phyloP scores from a whole-genome alignment of 2,329 filamentous ascomycete species.

The Cytospora paraplurivora region DNA sequence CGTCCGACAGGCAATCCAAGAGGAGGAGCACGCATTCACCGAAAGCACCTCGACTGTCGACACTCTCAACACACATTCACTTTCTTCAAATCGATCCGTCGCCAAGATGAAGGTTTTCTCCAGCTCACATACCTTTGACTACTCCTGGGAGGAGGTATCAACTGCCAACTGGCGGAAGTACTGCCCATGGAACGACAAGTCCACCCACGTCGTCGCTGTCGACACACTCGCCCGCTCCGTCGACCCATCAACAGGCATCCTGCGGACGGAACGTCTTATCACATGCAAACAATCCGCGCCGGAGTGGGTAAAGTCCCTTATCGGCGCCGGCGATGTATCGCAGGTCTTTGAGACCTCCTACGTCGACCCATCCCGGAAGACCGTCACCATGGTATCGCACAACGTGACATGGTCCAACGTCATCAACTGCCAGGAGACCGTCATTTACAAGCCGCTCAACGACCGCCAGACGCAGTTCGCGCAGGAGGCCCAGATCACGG shows the following conservation, averaged over 20 bases:
- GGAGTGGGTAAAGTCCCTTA: constrained; percentile 77
- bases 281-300: constrained; percentile 67
- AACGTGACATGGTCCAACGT: constrained; percentile 94
- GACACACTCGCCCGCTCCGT: constrained; percentile 79
- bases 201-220: constrained; percentile 93
- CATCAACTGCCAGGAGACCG: constrained; percentile 89
- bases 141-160: constrained; percentile 98
- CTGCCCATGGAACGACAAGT: constrained; percentile 98
- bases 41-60: neutral
- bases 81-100: neutral
- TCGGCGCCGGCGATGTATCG: constrained; percentile 76
- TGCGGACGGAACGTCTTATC: constrained; percentile 64
- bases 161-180: constrained; percentile 99
- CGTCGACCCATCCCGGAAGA: constrained; percentile 80
- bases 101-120: constrained; percentile 68
- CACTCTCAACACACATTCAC: constrained; percentile 3
- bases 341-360: constrained; percentile 96
- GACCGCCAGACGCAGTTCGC: constrained; percentile 73
- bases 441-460: constrained; percentile 72
- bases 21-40: neutral
- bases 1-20: neutral
- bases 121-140: constrained; percentile 86
- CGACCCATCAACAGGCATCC: constrained; percentile 59
- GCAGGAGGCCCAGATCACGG: constrained; percentile 90
- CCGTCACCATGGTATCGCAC: constrained; percentile 93